Evolutionary conservation across 2,329 filamentous ascomycete species (phyloP).

Genomic region (Aureobasidium subglaciale): DNA sequence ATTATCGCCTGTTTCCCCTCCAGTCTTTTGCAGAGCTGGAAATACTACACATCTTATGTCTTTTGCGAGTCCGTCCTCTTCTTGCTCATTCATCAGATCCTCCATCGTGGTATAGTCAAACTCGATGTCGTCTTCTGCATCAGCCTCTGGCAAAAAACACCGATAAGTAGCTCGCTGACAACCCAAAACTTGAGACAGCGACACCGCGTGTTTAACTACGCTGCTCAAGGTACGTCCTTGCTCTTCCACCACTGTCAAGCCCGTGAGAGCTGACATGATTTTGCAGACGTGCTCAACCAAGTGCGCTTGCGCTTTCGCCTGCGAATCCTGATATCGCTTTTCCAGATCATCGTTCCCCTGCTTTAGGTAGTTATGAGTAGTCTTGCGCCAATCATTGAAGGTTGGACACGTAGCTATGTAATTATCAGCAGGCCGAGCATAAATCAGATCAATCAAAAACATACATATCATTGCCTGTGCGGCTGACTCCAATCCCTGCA

Average conservation of each 20-base stretch:
- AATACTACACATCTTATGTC: constrained; percentile 58
- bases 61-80: constrained; percentile 30
- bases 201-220: constrained; percentile 25
- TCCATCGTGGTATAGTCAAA: constrained; percentile 59
- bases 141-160: constrained; percentile 24
- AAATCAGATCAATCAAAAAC: background rate
- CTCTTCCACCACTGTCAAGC: constrained; percentile 19
- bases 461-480: constrained; percentile 3
- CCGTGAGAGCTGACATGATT: constrained; percentile 23
- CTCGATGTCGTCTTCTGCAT: constrained; percentile 37
- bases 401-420: constrained; percentile 31
- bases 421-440: background rate
- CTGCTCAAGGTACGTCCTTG: constrained; percentile 21
- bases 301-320: constrained; percentile 19
- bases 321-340: constrained; percentile 17
- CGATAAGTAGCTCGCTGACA: constrained; percentile 27
- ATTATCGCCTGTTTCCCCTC: constrained; percentile 57
- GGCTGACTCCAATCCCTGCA: background rate
- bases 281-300: constrained; percentile 24
- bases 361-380: constrained; percentile 54
- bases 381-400: constrained; percentile 60
- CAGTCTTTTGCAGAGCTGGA: constrained; percentile 57
- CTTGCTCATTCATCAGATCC: constrained; percentile 53
- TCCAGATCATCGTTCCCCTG: constrained; percentile 26
- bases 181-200: constrained; percentile 26